Evolutionary conservation across 495 filamentous ascomycete genomes (phyloP).

Genomic region (Aspergillus mulundensis): DNA sequence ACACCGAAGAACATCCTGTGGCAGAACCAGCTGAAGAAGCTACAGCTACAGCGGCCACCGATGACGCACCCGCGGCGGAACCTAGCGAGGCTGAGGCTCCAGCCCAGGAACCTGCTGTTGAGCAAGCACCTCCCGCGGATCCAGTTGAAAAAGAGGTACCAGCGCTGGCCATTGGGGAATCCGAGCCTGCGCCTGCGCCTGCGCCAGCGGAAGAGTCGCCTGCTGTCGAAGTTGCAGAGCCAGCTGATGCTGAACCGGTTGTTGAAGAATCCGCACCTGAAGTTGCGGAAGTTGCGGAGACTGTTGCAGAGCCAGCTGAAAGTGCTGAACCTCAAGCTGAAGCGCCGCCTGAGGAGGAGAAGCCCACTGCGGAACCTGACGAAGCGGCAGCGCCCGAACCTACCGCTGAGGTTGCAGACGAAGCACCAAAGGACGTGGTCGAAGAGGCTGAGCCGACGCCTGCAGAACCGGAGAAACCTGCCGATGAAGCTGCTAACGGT

Average conservation of each 20-base stretch:
- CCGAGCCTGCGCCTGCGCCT: neutral
- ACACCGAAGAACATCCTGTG: neutral
- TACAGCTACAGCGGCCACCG: conserved; percentile 2
- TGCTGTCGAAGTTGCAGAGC: neutral
- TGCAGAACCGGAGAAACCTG: neutral
- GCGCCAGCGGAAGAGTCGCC: conserved; percentile 7
- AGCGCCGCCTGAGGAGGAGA: neutral
- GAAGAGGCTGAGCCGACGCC: neutral
- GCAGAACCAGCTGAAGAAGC: neutral
- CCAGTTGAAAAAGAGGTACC: conserved; percentile 2
- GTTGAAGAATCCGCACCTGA: conserved; percentile 6
- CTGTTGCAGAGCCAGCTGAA: conserved; percentile 3
- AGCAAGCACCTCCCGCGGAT: neutral
- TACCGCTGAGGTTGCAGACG: neutral
- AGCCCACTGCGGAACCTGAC: neutral
- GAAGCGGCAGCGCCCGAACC: neutral
- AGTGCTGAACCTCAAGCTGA: conserved; percentile 4
- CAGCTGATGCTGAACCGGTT: conserved; percentile 1
- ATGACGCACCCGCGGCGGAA: conserved; percentile 3
- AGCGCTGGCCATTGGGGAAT: conserved; percentile 4
- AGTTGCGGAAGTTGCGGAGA: conserved; percentile 2
- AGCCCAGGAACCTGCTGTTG: conserved; percentile 2
- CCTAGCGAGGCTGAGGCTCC: neutral
- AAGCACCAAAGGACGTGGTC: neutral
- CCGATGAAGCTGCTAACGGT: conserved; percentile 11